Evolutionary conservation across 1,139 yeast genomes (phyloP), one percentile per base, ranked within the genome.

Genomic region (Sugiyamaella neomexicana): DNA sequence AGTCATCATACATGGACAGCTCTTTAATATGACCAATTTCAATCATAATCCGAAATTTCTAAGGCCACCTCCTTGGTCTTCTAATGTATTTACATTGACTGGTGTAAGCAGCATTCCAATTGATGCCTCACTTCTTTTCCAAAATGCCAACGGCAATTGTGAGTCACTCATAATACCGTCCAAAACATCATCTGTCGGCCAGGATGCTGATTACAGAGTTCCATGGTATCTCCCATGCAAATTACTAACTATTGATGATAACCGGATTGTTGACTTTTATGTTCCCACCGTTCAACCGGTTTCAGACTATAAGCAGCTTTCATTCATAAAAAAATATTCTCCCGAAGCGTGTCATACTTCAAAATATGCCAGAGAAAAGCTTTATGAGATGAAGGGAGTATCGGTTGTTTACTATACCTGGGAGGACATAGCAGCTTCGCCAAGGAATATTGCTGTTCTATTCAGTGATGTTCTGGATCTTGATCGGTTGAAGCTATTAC

Each of bases 191-290:
- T 85, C 64, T 61, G 55, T 63, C 9, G 59, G 57, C 9, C 56
- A 49, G 8, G 59, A 75, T 56, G 73, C 73, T 25, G 78, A 77
- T 41, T 76, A 78, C 17, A 81, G 82, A 32, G 70, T 87, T 55
- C 95, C 95, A 1, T 87, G 95, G 93, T 89, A 89, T 69, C 87
- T 86, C 84, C 96, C 96, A 8, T 89, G 96, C 70, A 80, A 81
- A 60, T 60, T 84, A 46, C 74, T 81, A 53, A 85, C 85, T 68
- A 90, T 57, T 16, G 46, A 41, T 13, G 43, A 44, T 16, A 41
- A 42, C 9, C 38, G 52, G 6, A 39, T 50, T 8, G 39, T 44
- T 2, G 53, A 50, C 17, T 47, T 47, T 15, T 39, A 43, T 29
- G 42, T 41, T 9, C 52, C 47, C 12, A 16, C 44, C 15, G n/a